These are phyloP conservation scores for Cercospora berteroae DNA, from an alignment of 2,329 filamentous ascomycete species.

Conservation along the genomic window DNA sequence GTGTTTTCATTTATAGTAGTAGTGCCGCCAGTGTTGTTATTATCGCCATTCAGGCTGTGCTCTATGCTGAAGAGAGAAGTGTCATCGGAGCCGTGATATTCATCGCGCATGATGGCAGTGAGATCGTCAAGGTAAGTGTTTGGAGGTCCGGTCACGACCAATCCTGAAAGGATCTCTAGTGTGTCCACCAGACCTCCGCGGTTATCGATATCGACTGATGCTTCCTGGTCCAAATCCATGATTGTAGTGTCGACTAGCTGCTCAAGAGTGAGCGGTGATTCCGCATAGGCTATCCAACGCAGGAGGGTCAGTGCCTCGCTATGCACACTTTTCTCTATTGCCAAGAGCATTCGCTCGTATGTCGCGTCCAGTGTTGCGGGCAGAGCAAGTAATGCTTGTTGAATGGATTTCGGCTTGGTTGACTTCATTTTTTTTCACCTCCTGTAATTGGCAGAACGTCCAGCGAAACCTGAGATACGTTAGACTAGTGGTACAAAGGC, in stretches of 20 bases:
- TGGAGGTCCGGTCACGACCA: too few relatives aligned
- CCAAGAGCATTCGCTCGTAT: not conserved
- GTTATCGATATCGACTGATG: not conserved
- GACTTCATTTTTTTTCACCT: not conserved
- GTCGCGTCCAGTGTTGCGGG: not conserved
- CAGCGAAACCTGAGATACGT: not conserved
- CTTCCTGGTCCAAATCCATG: not conserved
- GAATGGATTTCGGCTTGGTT: not conserved
- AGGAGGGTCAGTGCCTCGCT: not conserved
- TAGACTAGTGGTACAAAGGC: too few relatives aligned
- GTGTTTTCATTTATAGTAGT: too few relatives aligned
- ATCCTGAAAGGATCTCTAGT: not conserved
- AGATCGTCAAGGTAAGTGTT: too few relatives aligned
- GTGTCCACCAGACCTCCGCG: not conserved
- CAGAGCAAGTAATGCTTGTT: not conserved
- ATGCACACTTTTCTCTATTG: not conserved
- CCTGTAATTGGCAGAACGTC: not conserved
- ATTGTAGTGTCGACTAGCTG: not conserved
- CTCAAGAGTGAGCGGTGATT: not conserved
- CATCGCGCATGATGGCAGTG: too few relatives aligned
- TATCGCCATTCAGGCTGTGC: too few relatives aligned
- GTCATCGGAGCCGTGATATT: too few relatives aligned
- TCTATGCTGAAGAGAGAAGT: too few relatives aligned
- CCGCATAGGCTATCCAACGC: not conserved
- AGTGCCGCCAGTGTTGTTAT: too few relatives aligned